Evolutionary conservation across 345 rosid species (phyloP), one percentile per base, ranked within the genome.

Genomic region (Citrus medica): DNA sequence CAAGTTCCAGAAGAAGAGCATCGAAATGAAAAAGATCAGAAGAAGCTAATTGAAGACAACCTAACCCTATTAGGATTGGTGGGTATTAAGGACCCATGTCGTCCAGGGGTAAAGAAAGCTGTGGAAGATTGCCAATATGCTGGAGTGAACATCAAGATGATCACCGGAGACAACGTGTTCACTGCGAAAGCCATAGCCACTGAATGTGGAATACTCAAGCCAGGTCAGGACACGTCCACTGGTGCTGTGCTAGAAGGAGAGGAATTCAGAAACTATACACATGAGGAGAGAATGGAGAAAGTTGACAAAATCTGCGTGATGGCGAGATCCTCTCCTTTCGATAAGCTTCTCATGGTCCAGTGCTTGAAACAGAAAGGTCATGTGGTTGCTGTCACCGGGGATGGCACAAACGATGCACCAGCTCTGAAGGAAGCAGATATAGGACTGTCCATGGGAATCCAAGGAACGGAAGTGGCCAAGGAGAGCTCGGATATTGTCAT

Each of bases 401-500:
- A 94, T 42, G 97, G 93, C 2, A 90, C 92, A 0, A 91, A 94
- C 56, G 96, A 94, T 77, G 97, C 98, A 17, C 92, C 92, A 0
- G 93, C 97, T 0, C 79, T 94, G 9, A 92, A 88, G 79, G 97
- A 89, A 80, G 97, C 94, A 0, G 90, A 91, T 71, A 88, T 92
- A 0, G 93, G 96, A 37, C 86, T 94, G 0, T 91, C 97, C 1
- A 94, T 90, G 94, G 96, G 96, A 37, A 90, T 89, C 51, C 90
- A 88, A 69, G 98, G 95, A 1, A 94, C 93, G 0, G 93, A 94
- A 70, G 94, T 91, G 3, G 95, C 97, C 6, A 92, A 94, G 60
- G 92, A 92, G 79, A 90, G 95, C 84, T 92, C 97, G 0, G 97
- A 92, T 84, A 92, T 92, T 7, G 89, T 91, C 67, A 91, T 94